A percentile compares a stretch with the other conserved stretches of the same genome.
phyloP scores from a whole-genome alignment of 371 early-diverging fungal species.

The Gilbertella persicaria region DNA sequence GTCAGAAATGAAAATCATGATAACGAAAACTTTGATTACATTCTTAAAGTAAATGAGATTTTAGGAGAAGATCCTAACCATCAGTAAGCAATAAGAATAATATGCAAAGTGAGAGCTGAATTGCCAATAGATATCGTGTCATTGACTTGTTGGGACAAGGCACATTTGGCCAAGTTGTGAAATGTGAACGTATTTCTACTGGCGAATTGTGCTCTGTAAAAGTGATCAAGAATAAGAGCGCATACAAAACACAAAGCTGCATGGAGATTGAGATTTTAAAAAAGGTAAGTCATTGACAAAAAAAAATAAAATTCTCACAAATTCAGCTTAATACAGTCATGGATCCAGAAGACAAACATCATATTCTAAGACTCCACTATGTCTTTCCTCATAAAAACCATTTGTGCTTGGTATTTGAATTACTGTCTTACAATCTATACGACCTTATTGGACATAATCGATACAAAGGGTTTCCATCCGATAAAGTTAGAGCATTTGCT shows the following conservation, averaged over 20 bases:
- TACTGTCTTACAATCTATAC: conserved; percentile 93
- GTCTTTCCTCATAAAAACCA: conserved; percentile 93
- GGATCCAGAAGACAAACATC: conserved; percentile 79
- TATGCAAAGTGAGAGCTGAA: background rate
- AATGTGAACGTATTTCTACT: conserved; percentile 86
- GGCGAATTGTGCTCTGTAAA: conserved; percentile 92
- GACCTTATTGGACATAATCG: conserved; percentile 94
- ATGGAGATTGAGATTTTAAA: conserved; percentile 94
- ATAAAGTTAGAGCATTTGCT: conserved; percentile 81
- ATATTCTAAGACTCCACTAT: conserved; percentile 84
- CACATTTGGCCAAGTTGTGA: conserved; percentile 98
- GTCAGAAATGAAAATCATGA: conserved; percentile 89
- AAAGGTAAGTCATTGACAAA: conserved; percentile 47
- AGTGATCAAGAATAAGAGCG: conserved; percentile 94
- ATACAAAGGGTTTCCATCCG: conserved; percentile 87
- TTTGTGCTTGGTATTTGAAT: conserved; percentile 94
- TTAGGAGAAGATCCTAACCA: conserved; percentile 78
- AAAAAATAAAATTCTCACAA: background rate
- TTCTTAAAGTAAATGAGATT: conserved; percentile 92
- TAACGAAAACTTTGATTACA: conserved; percentile 93
- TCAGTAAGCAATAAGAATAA: conserved; percentile 57
- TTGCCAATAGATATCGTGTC: conserved; percentile 69
- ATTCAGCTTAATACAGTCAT: conserved; percentile 65
- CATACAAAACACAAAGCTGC: conserved; percentile 92
- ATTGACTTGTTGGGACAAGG: conserved; percentile 94